Evolutionary conservation across 305 asterid species (phyloP).

Genomic region (Fraxinus nigra): DNA sequence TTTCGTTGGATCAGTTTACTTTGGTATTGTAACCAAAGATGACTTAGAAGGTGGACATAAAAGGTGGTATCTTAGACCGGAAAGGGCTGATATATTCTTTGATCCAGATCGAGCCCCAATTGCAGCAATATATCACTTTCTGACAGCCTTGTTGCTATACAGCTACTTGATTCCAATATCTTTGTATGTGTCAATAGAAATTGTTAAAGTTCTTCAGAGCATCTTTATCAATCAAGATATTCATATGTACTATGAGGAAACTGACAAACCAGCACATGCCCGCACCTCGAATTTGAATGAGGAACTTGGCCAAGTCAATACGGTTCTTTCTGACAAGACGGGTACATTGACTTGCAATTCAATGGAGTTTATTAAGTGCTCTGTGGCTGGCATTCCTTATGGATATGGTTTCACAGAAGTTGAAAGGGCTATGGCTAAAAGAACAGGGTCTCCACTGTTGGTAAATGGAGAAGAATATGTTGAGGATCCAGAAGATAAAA

Average conservation of each 20-base stretch:
- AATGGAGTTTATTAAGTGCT: conserved; percentile 94
- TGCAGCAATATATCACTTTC: conserved; percentile 72
- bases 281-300: conserved; percentile 90
- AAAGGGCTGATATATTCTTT: conserved; percentile 51
- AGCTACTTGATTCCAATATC: conserved; percentile 83
- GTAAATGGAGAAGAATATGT: conserved; percentile 35
- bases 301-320: conserved; percentile 88
- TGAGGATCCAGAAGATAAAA: conserved; percentile 27
- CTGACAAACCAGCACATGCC: conserved; percentile 86
- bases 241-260: conserved; percentile 83
- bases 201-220: conserved; percentile 92
- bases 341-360: conserved; percentile 92
- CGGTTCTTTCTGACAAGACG: conserved; percentile 88
- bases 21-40: conserved; percentile 60
- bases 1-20: conserved; percentile 64
- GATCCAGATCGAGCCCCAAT: conserved; percentile 68
- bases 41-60: conserved; percentile 48
- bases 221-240: conserved; percentile 75
- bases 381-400: conserved; percentile 79
- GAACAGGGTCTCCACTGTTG: conserved; percentile 60
- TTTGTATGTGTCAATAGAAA: conserved; percentile 79
- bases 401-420: conserved; percentile 85
- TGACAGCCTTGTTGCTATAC: conserved; percentile 84
- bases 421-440: conserved; percentile 77
- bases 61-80: conserved; percentile 80